These are phyloP conservation scores for Dipteronia dyeriana DNA, from an alignment of 345 rosid species.

Conservation along the genomic window DNA sequence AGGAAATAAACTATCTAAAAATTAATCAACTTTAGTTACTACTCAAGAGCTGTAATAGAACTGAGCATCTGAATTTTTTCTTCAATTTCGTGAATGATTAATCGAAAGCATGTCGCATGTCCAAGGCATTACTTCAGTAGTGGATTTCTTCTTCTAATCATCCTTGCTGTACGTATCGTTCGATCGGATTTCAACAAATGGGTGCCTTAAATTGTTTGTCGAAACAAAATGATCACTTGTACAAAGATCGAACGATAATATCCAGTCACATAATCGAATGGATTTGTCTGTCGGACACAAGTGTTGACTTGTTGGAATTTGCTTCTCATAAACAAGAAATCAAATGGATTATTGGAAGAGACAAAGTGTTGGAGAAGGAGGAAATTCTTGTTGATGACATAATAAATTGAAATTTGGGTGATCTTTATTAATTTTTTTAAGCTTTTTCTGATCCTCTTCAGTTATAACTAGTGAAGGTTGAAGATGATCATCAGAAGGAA, in stretches of 20 bases:
- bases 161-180: background rate
- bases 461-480: conserved; percentile 1
- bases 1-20: background rate
- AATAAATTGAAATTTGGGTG: background rate
- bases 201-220: background rate
- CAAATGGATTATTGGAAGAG: conserved; percentile 24
- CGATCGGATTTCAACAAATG: background rate
- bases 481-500: background rate
- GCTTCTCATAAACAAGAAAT: background rate
- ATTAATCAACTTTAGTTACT: too few species aligned
- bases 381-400: background rate
- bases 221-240: background rate
- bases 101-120: background rate
- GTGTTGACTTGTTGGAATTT: background rate
- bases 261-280: background rate
- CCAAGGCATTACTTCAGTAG: background rate
- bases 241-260: background rate
- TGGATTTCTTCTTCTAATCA: background rate
- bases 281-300: background rate
- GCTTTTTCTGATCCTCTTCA: background rate
- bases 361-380: conserved; percentile 15
- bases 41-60: too few species aligned
- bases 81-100: background rate
- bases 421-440: background rate
- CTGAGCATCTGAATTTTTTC: background rate